Conservation (phyloP, 2,329 filamentous ascomycete species). For the Myriangium duriaei region DNA sequence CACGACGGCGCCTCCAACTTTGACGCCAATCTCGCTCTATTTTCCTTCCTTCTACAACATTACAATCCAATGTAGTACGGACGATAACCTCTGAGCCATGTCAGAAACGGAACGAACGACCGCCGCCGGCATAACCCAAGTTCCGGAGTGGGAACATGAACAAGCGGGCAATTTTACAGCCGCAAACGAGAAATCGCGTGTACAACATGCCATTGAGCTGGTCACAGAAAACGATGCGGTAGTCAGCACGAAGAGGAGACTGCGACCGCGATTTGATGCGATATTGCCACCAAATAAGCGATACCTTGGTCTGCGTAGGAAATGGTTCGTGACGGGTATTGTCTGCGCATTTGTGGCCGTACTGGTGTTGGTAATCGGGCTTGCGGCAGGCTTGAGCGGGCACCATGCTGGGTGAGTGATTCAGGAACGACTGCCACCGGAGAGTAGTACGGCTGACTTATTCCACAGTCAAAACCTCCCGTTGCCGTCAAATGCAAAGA, state of each 20-base stretch:
- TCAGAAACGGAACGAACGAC: not conserved
- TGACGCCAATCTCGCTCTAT: too few species aligned
- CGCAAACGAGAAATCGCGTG: constrained; percentile 8
- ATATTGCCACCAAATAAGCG: constrained; percentile 26
- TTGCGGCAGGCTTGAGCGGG: constrained; percentile 27
- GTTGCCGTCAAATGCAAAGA: constrained; percentile 38
- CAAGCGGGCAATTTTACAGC: constrained; percentile 1
- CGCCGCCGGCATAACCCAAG: constrained; percentile 8
- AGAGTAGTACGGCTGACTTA: not conserved
- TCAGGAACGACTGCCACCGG: too few species aligned
- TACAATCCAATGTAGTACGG: too few species aligned
- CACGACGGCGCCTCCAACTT: too few species aligned
- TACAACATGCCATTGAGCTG: not conserved
- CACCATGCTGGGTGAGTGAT: too few species aligned
- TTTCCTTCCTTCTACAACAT: too few species aligned
- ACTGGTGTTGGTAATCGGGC: constrained; percentile 29
- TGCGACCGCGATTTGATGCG: constrained; percentile 19
- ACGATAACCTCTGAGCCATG: too few species aligned
- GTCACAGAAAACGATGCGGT: constrained; percentile 2
- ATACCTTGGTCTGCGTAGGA: constrained; percentile 28
- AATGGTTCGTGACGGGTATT: constrained; percentile 26
- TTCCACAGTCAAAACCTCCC: constrained; percentile 32
- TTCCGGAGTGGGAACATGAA: constrained; percentile 19
- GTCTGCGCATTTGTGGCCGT: constrained; percentile 22
- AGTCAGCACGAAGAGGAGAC: constrained; percentile 7